Conservation (phyloP, 108 stramenopile genomes). For the Epithemia pelagica region DNA sequence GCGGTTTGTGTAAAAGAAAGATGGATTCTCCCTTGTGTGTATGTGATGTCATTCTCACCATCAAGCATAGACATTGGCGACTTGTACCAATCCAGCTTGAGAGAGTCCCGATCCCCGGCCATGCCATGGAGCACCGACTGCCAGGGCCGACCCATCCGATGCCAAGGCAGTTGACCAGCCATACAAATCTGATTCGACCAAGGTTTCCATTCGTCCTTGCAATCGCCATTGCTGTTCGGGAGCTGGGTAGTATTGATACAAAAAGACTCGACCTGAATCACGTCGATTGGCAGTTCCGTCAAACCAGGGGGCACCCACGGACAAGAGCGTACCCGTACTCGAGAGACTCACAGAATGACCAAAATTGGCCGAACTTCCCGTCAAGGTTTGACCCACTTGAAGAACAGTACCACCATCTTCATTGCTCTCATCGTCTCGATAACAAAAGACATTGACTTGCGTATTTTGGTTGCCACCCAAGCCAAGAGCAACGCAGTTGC, state of each 20-base stretch:
- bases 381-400: conserved; percentile 14
- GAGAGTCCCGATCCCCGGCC: background rate
- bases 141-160: background rate
- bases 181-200: background rate
- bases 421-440: background rate
- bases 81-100: background rate
- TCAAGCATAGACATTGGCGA: background rate
- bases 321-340: conserved; percentile 4
- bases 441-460: background rate
- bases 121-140: background rate
- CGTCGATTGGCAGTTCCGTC: background rate
- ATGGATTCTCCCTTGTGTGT: too few relatives aligned
- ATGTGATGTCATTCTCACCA: too few relatives aligned
- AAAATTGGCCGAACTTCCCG: background rate
- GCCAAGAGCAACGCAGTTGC: background rate
- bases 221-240: background rate
- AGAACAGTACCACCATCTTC: background rate
- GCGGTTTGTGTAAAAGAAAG: too few relatives aligned
- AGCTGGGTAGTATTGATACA: background rate
- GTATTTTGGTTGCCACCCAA: background rate
- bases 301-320: conserved; percentile 5
- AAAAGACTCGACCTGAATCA: conserved; percentile 1
- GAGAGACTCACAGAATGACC: conserved; percentile 15
- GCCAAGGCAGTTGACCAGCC: background rate
- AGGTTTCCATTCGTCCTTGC: background rate